Percentiles rank a stretch among this genome's conserved stretches.
phyloP scores from a whole-genome alignment of 2,329 filamentous ascomycete species.

The Penicillium glabrum region DNA sequence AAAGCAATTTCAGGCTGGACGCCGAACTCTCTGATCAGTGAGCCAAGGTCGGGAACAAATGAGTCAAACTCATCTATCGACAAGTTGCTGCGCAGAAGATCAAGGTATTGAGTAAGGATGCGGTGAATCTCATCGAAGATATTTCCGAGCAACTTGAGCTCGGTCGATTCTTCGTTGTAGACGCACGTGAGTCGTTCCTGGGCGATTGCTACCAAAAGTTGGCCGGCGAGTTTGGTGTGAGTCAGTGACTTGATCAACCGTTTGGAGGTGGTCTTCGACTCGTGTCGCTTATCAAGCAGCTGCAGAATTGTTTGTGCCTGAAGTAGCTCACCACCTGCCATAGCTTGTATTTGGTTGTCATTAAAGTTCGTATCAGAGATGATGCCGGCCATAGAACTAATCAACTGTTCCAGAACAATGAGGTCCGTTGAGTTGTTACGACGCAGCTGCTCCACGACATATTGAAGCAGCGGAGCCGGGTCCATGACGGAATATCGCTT shows the following conservation, averaged over 20 bases:
- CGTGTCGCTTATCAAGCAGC: conserved; percentile 78
- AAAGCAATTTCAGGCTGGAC: conserved; percentile 81
- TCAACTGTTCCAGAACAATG: conserved; percentile 85
- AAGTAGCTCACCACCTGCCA: conserved; percentile 81
- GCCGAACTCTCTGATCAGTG: conserved; percentile 74
- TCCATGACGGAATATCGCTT: conserved; percentile 82
- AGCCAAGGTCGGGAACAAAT: conserved; percentile 71
- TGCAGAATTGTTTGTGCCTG: conserved; percentile 77
- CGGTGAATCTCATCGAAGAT: conserved; percentile 88
- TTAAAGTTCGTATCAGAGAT: conserved; percentile 84
- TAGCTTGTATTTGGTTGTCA: conserved; percentile 79
- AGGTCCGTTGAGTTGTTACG: conserved; percentile 85
- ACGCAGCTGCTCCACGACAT: conserved; percentile 80
- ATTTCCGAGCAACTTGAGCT: conserved; percentile 85
- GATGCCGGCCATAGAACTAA: conserved; percentile 91
- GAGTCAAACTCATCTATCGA: conserved; percentile 73
- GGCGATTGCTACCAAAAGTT: conserved; percentile 83
- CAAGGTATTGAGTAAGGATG: conserved; percentile 82
- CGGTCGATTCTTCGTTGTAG: conserved; percentile 72
- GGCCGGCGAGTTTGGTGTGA: conserved; percentile 74
- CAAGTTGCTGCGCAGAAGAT: conserved; percentile 80
- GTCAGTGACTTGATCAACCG: conserved; percentile 77
- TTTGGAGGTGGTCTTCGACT: conserved; percentile 70
- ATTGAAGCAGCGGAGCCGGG: conserved; percentile 80
- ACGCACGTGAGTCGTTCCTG: conserved; percentile 88